These are phyloP conservation scores for Barnettozyma hawaiiensis DNA, from an alignment of 1,139 yeast genomes.

Conservation along the genomic window DNA sequence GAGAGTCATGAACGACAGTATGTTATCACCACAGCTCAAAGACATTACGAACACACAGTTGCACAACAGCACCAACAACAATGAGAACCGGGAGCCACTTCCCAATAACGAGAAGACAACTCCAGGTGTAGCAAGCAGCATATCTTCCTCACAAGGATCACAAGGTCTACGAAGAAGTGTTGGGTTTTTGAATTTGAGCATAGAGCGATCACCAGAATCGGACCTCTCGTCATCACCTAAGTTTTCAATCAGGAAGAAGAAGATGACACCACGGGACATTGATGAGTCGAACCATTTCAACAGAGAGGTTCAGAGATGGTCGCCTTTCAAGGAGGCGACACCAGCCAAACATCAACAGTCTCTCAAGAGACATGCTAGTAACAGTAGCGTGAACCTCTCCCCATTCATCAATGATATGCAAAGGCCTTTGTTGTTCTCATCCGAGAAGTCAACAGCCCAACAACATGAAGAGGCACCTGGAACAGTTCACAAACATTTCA, in stretches of 20 bases:
- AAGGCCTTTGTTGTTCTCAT: constrained; percentile 18
- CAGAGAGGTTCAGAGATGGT: constrained; percentile 31
- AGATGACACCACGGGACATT: constrained; percentile 16
- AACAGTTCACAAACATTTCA: constrained; percentile 23
- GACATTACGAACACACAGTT: constrained; percentile 14
- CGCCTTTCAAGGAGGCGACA: constrained; percentile 26
- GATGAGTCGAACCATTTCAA: constrained; percentile 18
- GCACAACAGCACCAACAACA: no score
- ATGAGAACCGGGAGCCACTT: constrained; percentile 8
- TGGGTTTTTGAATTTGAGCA: constrained; percentile 33
- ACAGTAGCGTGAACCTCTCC: constrained; percentile 21
- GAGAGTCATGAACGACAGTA: constrained; percentile 20
- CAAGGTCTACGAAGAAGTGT: constrained; percentile 35
- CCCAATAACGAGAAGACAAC: constrained; percentile 15
- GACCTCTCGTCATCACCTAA: constrained; percentile 20
- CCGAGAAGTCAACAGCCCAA: constrained; percentile 10
- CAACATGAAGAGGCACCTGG: constrained; percentile 15
- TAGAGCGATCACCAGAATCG: constrained; percentile 29
- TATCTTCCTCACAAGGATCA: constrained; percentile 26
- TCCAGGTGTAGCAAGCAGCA: constrained; percentile 18
- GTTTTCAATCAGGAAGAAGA: constrained; percentile 18
- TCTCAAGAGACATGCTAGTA: constrained; percentile 25
- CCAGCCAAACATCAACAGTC: constrained; percentile 19
- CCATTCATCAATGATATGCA: constrained; percentile 25
- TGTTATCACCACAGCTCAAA: constrained; percentile 23